phyloP scores from a whole-genome alignment of 257 asterid genomes.

The Striga asiatica region DNA sequence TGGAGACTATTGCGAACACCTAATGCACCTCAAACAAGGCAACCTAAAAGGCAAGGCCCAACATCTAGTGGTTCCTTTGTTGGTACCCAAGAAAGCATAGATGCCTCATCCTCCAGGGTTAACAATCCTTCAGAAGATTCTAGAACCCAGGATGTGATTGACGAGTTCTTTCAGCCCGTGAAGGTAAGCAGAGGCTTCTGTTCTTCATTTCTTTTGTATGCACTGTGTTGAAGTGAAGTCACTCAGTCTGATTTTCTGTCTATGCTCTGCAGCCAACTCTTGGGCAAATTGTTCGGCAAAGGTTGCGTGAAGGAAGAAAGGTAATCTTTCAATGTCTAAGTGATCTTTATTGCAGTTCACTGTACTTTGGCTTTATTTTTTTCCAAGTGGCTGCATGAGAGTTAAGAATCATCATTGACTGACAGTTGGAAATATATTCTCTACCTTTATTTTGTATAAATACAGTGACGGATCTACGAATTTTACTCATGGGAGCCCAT shows the following conservation, averaged over 20 bases:
- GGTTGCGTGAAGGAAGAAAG: slow-evolving; percentile 90
- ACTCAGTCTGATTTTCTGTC: slow-evolving; percentile 1
- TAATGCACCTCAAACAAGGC: slow-evolving; percentile 57
- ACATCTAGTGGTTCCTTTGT: slow-evolving; percentile 44
- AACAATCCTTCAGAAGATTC: slow-evolving; percentile 39
- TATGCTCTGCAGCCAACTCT: slow-evolving; percentile 59
- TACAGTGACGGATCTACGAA: no score
- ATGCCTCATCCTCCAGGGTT: slow-evolving; percentile 26
- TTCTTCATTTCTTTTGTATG: background rate
- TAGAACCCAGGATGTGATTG: slow-evolving; percentile 54
- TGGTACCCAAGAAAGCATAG: slow-evolving; percentile 24
- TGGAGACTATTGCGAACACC: slow-evolving; percentile 74
- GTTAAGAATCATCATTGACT: background rate
- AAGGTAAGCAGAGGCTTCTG: slow-evolving; percentile 34
- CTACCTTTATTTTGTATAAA: no score
- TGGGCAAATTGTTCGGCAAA: slow-evolving; percentile 70
- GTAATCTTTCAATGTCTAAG: slow-evolving; percentile 24
- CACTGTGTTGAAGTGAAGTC: slow-evolving; percentile 6
- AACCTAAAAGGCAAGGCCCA: slow-evolving; percentile 47
- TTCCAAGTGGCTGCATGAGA: background rate
- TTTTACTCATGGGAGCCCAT: no score
- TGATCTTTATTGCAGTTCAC: background rate
- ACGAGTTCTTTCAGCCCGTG: slow-evolving; percentile 77
- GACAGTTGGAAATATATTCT: no score
- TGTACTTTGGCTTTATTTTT: background rate